Evolutionary conservation across 441 rosid species (phyloP), one percentile per base, ranked within the genome.

Genomic region (Gossypium trilobum): DNA sequence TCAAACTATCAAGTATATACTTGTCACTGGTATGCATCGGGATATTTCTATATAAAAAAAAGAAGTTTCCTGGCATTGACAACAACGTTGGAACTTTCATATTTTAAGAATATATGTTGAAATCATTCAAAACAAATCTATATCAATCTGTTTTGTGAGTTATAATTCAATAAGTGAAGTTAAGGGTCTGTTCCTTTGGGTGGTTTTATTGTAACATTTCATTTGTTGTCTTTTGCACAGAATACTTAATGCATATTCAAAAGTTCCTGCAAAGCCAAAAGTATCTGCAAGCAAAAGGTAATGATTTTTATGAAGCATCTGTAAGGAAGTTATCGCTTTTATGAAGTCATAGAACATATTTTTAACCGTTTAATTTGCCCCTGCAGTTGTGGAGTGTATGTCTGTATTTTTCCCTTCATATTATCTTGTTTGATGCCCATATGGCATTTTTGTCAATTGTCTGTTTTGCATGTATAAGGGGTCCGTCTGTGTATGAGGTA

Each of bases 161-260:
- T 14, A 14, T 67, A 1, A n/a, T 66, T 48, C 8, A 16, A 50
- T 8, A 67, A 67, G 71, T 13, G 22, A 66, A 23, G 70, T 7
- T 50, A 7, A 25, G 14, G 17, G 20, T 20, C 25, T 55, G 36
- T 59, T 25, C 17, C 23, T n/a, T 42, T 42, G 27, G 16, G 55
- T 22, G 52, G 16, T 11, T 42, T 71, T 44, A 58, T 58, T 16
- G 19, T 72, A 72, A 31, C 25, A 22, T 19, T 52, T 1, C 54
- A 52, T 33, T 54, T 73, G 19, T 68, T 81, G 4, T 13, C 55
- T 62, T 70, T 62, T 31, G 56, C 70, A 22, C 87, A 89, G 95
- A 85, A 86, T 89, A 61, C 86, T 89, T 31, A 85, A 76, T 71
- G 89, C 91, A 7, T 89, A 85, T 75, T 76, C 89, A 42, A 89